Evolutionary conservation across 129 eudicot species (phyloP).

Genomic region (Lactuca sativa): DNA sequence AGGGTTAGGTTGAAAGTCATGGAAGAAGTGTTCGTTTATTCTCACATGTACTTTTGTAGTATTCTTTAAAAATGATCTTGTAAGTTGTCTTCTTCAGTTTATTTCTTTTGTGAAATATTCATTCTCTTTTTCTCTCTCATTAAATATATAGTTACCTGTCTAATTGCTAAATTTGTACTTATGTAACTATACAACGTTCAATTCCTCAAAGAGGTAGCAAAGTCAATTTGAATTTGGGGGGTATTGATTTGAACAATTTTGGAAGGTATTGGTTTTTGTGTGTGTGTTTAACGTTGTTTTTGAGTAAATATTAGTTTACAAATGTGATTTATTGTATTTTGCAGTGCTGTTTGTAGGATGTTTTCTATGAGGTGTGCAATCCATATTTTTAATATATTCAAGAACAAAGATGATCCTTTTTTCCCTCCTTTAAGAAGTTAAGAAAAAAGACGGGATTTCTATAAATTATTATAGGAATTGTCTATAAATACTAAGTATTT

Average conservation of each 20-base stretch:
- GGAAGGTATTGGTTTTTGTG: constrained; percentile 65
- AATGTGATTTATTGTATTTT: constrained; percentile 26
- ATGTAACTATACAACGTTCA: constrained; percentile 55
- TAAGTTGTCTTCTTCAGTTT: constrained; percentile 39
- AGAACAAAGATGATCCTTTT: constrained; percentile 39
- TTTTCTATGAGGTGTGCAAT: constrained; percentile 29
- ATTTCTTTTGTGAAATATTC: constrained; percentile 7
- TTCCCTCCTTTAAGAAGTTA: constrained; percentile 23
- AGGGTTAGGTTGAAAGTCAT: constrained; percentile 98
- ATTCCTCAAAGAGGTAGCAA: constrained; percentile 95
- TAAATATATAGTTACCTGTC: neutral
- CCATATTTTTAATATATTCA: constrained; percentile 40
- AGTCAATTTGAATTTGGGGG: constrained; percentile 91
- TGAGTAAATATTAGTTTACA: constrained; percentile 5
- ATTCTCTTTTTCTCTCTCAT: neutral
- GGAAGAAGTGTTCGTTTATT: constrained; percentile 99
- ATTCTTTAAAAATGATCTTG: constrained; percentile 95
- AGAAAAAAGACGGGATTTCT: neutral
- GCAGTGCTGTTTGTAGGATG: constrained; percentile 68
- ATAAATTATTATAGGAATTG: neutral
- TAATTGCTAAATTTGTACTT: constrained; percentile 24
- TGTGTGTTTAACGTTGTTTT: neutral
- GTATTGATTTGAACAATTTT: constrained; percentile 93
- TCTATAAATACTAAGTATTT: neutral
- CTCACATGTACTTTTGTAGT: constrained; percentile 96